A percentile compares a stretch with the other conserved stretches of the same genome.
These are phyloP conservation scores for Psilocybe cyanescens DNA, from an alignment of 768 basidiomycete species.

Conservation along the genomic window DNA sequence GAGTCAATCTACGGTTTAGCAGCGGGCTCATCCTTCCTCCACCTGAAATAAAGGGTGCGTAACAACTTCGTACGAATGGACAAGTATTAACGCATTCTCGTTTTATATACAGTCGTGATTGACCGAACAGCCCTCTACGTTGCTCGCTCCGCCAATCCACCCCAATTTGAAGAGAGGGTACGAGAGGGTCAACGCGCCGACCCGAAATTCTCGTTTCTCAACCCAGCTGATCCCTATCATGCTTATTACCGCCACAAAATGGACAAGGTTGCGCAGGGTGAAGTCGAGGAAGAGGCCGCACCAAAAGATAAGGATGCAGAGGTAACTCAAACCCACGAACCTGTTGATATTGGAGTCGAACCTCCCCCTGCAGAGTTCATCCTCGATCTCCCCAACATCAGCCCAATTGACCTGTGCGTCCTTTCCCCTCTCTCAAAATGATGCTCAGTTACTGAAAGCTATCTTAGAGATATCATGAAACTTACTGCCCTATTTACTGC, in stretches of 20 bases:
- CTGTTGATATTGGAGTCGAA: slow-evolving; percentile 69
- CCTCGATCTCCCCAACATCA: slow-evolving; percentile 86
- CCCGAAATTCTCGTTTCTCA: slow-evolving; percentile 98
- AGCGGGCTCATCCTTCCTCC: slow-evolving; percentile 94
- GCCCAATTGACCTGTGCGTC: slow-evolving; percentile 86
- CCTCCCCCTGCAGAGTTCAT: slow-evolving; percentile 85
- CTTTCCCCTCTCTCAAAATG: background rate
- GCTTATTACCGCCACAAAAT: slow-evolving; percentile 95
- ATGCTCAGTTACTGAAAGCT: background rate
- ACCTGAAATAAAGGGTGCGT: slow-evolving; percentile 89
- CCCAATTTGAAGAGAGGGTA: slow-evolving; percentile 95
- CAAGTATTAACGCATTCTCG: slow-evolving; percentile 11
- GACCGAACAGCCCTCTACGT: slow-evolving; percentile 94
- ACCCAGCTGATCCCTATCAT: slow-evolving; percentile 97
- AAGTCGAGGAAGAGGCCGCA: slow-evolving; percentile 63
- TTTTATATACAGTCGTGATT: slow-evolving; percentile 70
- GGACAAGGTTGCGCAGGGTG: slow-evolving; percentile 80
- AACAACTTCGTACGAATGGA: slow-evolving; percentile 26
- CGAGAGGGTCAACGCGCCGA: slow-evolving; percentile 95
- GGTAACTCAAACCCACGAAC: slow-evolving; percentile 39
- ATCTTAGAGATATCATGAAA: slow-evolving; percentile 87
- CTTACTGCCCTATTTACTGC: slow-evolving; percentile 96
- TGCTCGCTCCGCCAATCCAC: slow-evolving; percentile 91
- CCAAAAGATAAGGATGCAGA: slow-evolving; percentile 47
- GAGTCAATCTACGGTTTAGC: slow-evolving; percentile 56